phyloP scores from a whole-genome alignment of 768 basidiomycete genomes.

The Lentinula raphanica region DNA sequence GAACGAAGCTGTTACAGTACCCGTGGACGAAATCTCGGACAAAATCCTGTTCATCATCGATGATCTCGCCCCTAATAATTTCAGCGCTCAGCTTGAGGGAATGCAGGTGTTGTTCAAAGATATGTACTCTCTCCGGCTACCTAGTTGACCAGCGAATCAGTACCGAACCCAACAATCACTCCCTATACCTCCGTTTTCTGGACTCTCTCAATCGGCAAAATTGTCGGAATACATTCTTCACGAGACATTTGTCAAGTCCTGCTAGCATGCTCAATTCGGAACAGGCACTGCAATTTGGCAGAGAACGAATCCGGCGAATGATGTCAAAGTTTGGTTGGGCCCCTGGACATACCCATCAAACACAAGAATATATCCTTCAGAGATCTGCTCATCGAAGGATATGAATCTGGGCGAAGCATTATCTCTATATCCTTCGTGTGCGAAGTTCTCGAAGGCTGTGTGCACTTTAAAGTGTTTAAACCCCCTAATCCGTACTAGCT shows the following conservation, averaged over 20 bases:
- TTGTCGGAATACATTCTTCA: conserved; percentile 81
- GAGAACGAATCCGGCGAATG: conserved; percentile 83
- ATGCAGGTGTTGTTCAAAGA: conserved; percentile 84
- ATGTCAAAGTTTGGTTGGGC: conserved; percentile 93
- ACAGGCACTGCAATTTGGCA: conserved; percentile 79
- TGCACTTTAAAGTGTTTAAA: conserved; percentile 87
- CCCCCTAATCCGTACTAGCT: conserved; percentile 99
- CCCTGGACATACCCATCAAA: conserved; percentile 85
- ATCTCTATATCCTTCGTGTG: conserved; percentile 98
- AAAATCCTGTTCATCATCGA: conserved; percentile 97
- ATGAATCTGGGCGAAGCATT: conserved; percentile 83
- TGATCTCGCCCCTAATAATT: conserved; percentile 92
- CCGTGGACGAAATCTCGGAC: conserved; percentile 86
- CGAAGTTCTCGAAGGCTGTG: conserved; percentile 89
- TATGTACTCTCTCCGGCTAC: conserved; percentile 88
- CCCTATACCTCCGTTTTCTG: conserved; percentile 89
- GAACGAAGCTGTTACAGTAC: conserved; percentile 57
- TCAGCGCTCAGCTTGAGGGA: conserved; percentile 80
- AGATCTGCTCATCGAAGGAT: conserved; percentile 94
- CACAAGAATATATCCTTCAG: conserved; percentile 95
- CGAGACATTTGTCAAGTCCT: conserved; percentile 89
- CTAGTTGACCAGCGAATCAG: conserved; percentile 94
- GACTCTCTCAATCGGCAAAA: conserved; percentile 69
- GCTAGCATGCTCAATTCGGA: conserved; percentile 86
- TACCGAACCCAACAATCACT: conserved; percentile 95